phyloP scores from a whole-genome alignment of 2,329 filamentous ascomycete genomes.

The Lachnellula arida region DNA sequence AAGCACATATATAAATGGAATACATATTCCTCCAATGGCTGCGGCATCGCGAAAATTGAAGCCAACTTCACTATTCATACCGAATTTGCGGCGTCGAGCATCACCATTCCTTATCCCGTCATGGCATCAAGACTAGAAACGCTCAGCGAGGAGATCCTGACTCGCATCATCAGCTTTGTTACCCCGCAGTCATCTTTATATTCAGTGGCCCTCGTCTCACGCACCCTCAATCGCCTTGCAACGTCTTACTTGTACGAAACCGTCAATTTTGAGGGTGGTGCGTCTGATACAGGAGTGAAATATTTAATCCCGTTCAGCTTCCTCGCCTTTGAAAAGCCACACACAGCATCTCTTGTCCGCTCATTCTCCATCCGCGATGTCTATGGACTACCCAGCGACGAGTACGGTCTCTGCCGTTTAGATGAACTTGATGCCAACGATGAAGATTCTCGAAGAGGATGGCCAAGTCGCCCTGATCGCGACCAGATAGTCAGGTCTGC shows the following conservation, averaged over 20 bases:
- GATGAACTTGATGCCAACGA: not conserved
- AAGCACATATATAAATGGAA: too few species aligned
- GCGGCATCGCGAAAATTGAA: too few species aligned
- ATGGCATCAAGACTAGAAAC: not conserved
- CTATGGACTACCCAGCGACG: not conserved
- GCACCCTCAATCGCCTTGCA: not conserved
- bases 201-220: not conserved
- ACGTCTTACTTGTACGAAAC: not conserved
- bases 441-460: not conserved
- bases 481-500: not conserved
- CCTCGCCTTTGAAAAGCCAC: not conserved
- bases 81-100: too few species aligned
- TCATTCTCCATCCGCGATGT: not conserved
- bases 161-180: not conserved
- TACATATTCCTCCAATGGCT: too few species aligned
- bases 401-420: not conserved
- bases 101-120: not conserved
- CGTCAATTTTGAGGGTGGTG: not conserved
- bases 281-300: not conserved
- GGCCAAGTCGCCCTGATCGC: not conserved
- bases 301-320: not conserved
- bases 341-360: not conserved
- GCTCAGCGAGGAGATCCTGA: not conserved
- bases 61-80: too few species aligned
- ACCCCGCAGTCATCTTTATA: not conserved